Conservation (phyloP, 306 rosid genomes). For the Lotus japonicus region DNA sequence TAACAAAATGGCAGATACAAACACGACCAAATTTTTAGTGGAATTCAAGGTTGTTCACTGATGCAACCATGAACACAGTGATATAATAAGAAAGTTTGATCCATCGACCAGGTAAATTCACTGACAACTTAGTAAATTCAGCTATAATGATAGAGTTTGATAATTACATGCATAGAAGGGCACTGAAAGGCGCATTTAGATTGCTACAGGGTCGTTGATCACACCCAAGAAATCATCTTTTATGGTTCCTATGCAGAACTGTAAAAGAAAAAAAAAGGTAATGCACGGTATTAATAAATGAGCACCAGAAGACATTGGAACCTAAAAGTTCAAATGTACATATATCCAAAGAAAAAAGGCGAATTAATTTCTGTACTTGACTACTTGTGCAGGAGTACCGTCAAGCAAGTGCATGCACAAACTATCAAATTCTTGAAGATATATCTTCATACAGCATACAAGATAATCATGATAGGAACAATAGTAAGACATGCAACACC, state of each 20-base stretch:
- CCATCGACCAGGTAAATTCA: no score
- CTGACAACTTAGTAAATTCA: background rate
- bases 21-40: no score
- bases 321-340: background rate
- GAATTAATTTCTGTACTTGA: background rate
- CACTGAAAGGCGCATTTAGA: conserved; percentile 18
- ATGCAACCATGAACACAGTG: no score
- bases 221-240: conserved; percentile 98
- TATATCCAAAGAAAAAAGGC: background rate
- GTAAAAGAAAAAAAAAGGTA: conserved; percentile 9
- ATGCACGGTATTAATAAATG: background rate
- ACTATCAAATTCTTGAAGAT: conserved; percentile 2
- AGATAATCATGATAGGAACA: background rate
- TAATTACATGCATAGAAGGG: background rate
- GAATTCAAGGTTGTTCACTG: no score
- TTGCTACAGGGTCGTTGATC: conserved; percentile 75
- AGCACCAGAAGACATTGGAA: background rate
- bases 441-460: background rate
- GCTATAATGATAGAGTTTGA: background rate
- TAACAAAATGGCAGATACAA: no score
- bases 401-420: background rate
- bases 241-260: conserved; percentile 97
- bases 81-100: no score
- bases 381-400: no score
- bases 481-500: background rate